Conservation (phyloP, 2,329 filamentous ascomycete species). For the Ceratocystis lukuohia region DNA sequence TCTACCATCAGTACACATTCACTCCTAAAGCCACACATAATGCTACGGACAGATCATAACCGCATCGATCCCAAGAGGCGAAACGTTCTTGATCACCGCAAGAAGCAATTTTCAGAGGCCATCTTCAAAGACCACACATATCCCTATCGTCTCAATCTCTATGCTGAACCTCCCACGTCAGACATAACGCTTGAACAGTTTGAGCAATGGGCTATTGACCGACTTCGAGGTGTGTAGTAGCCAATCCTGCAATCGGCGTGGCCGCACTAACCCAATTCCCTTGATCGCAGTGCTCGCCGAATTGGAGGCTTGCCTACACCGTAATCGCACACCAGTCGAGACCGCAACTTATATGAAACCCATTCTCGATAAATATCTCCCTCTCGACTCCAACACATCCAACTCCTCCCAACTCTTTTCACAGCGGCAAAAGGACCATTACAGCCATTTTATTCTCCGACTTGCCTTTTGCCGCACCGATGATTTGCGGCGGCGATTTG, state of each 20-base stretch:
- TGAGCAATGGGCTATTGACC: conserved; percentile 95
- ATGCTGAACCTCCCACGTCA: conserved; percentile 71
- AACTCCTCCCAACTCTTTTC: conserved; percentile 42
- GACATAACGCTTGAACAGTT: conserved; percentile 96
- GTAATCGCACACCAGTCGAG: conserved; percentile 74
- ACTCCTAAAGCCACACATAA: conserved; percentile 23
- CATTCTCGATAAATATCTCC: conserved; percentile 75
- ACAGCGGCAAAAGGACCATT: conserved; percentile 89
- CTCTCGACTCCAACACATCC: conserved; percentile 63
- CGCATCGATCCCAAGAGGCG: conserved; percentile 59
- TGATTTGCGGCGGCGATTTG: conserved; percentile 75
- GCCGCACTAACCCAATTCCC: no score
- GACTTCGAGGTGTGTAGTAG: conserved; percentile 53
- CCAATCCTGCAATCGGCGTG: background rate
- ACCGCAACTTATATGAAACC: conserved; percentile 73
- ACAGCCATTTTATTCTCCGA: conserved; percentile 91
- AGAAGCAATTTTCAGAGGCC: conserved; percentile 71
- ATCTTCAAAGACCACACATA: conserved; percentile 68
- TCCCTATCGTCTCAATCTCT: conserved; percentile 81
- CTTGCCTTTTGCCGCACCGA: conserved; percentile 87
- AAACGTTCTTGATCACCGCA: conserved; percentile 62
- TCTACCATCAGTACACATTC: background rate
- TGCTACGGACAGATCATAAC: conserved; percentile 40
- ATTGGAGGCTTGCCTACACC: conserved; percentile 87
- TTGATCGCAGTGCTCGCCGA: conserved; percentile 56